phyloP scores from a whole-genome alignment of 169 alveolate genomes.

The Cyclospora cayetanensis region DNA sequence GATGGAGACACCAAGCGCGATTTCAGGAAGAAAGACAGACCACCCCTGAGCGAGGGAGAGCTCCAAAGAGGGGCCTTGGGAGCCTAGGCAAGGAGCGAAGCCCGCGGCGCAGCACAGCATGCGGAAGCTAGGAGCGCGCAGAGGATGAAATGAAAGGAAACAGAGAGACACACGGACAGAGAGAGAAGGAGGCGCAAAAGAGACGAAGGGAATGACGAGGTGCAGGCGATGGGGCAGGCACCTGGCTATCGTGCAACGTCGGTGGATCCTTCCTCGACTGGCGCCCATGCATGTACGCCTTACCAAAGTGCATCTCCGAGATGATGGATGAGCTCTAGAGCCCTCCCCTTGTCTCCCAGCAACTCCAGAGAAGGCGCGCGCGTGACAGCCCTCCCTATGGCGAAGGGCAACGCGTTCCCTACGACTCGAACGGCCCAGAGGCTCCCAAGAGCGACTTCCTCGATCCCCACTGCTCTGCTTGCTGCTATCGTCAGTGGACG shows the following conservation, averaged over 20 bases:
- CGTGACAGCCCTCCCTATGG: constrained; percentile 62
- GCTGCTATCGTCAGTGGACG: constrained; percentile 34
- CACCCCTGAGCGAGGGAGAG: no score
- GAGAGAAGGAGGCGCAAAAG: neutral
- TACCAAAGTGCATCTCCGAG: constrained; percentile 67
- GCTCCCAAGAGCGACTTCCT: neutral
- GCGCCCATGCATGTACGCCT: no score
- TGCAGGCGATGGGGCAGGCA: no score
- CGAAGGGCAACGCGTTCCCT: constrained; percentile 59
- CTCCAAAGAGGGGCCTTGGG: no score
- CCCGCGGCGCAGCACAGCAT: no score
- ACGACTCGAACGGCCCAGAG: constrained; percentile 63
- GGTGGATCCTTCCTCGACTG: no score
- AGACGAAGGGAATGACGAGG: neutral
- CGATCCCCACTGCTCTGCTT: neutral
- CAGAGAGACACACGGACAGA: neutral
- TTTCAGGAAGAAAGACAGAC: no score
- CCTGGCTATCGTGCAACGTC: no score
- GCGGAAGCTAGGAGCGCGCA: neutral
- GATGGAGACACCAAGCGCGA: no score
- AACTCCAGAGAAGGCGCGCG: constrained; percentile 37
- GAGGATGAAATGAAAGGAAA: neutral
- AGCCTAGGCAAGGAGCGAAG: no score
- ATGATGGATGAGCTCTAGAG: constrained; percentile 42
- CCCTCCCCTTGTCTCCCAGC: constrained; percentile 64